phyloP scores from a whole-genome alignment of 495 filamentous ascomycete genomes.

The Daldinia decipiens region DNA sequence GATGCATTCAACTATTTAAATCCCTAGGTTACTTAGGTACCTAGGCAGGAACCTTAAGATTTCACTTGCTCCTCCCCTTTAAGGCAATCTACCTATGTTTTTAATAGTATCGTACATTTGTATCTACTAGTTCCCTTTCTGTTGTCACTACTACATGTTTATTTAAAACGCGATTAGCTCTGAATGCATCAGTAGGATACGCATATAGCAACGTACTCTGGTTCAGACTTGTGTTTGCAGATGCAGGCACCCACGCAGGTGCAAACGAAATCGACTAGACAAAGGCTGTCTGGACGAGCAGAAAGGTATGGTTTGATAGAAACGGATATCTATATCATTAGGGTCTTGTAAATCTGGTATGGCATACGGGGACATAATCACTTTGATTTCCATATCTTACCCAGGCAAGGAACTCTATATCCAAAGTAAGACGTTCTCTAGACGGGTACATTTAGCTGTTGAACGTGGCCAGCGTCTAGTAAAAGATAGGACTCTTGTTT shows the following conservation, averaged over 20 bases:
- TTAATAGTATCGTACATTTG: not conserved
- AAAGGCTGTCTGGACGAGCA: not conserved
- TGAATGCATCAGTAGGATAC: not conserved
- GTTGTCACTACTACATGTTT: not conserved
- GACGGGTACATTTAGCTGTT: too few relatives aligned
- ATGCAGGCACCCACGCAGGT: conserved; percentile 20
- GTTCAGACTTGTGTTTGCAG: conserved; percentile 6
- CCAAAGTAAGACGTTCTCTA: too few relatives aligned
- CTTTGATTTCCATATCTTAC: not conserved
- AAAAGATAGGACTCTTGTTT: too few relatives aligned
- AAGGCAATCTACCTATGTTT: not conserved
- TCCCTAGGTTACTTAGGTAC: too few relatives aligned
- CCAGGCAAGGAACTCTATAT: too few relatives aligned
- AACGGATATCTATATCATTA: not conserved
- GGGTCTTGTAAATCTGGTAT: not conserved
- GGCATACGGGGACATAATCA: not conserved
- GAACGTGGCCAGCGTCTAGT: too few relatives aligned
- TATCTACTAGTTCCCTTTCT: not conserved
- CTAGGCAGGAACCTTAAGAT: not conserved
- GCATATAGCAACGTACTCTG: conserved; percentile 1
- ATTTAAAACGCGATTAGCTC: too few relatives aligned
- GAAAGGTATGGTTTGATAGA: not conserved
- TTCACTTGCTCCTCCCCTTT: not conserved
- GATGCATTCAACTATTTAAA: not conserved
- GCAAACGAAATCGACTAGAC: conserved; percentile 19